Conservation (phyloP, 331 rosid genomes). For the Stylosanthes scabra region DNA sequence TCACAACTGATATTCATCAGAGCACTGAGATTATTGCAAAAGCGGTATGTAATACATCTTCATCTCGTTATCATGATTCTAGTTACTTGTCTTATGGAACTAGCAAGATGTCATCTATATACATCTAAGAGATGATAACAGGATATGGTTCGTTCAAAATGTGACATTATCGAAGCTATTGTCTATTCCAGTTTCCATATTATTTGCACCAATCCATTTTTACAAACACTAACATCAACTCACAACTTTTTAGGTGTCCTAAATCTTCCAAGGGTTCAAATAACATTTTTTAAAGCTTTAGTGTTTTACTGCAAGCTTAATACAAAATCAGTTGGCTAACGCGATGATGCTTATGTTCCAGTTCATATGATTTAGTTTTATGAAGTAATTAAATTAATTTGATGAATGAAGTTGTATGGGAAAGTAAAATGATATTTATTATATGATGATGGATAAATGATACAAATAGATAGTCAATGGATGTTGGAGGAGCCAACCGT, state of each 20-base stretch:
- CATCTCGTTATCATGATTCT: conserved; percentile 18
- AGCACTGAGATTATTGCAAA: conserved; percentile 83
- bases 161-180: neutral
- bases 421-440: too few relatives aligned
- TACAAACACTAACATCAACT: too few relatives aligned
- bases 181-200: neutral
- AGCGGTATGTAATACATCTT: conserved; percentile 68
- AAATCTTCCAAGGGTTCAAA: too few relatives aligned
- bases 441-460: too few relatives aligned
- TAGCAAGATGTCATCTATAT: neutral
- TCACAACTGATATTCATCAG: conserved; percentile 60
- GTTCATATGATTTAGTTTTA: neutral
- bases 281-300: neutral
- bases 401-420: too few relatives aligned
- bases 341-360: neutral
- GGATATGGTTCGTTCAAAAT: conserved; percentile 12
- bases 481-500: too few relatives aligned
- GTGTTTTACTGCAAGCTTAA: neutral
- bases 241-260: too few relatives aligned
- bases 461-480: too few relatives aligned
- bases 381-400: neutral
- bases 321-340: conserved; percentile 1
- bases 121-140: neutral
- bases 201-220: conserved; percentile 10
- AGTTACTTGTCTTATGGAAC: conserved; percentile 5